These are phyloP conservation scores for Picochlorum sp. DNA, from an alignment of 139 green algal genomes.

Conservation along the genomic window DNA sequence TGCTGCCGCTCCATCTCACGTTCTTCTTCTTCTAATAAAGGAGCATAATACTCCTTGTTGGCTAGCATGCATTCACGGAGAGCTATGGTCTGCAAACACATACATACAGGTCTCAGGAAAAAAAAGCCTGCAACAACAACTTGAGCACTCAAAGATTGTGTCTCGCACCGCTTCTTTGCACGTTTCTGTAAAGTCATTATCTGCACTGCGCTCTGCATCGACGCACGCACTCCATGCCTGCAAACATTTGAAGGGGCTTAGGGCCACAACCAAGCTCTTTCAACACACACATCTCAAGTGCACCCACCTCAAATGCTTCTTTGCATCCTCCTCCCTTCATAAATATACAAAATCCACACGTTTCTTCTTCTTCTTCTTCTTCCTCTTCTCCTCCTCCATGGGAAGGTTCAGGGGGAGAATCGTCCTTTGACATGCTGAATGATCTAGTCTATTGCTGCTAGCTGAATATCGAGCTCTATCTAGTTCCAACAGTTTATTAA, in stretches of 20 bases:
- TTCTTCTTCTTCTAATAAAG: slow-evolving; percentile 40
- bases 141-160: slow-evolving; percentile 5
- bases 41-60: slow-evolving; percentile 55
- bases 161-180: slow-evolving; percentile 39
- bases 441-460: too few species aligned
- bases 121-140: background rate
- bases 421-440: too few species aligned
- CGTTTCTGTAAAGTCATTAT: slow-evolving; percentile 51
- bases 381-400: slow-evolving; percentile 53
- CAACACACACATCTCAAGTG: background rate
- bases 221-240: slow-evolving; percentile 60
- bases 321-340: slow-evolving; percentile 77
- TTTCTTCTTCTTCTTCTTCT: slow-evolving; percentile 67
- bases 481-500: background rate
- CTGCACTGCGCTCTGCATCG: slow-evolving; percentile 35
- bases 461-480: background rate
- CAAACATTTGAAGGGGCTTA: slow-evolving; percentile 1
- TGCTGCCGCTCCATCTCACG: slow-evolving; percentile 5
- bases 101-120: background rate
- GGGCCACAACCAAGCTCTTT: background rate
- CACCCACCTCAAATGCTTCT: slow-evolving; percentile 39
- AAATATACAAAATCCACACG: slow-evolving; percentile 77
- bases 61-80: slow-evolving; percentile 61
- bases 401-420: too few species aligned
- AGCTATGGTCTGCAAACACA: slow-evolving; percentile 27